These are phyloP conservation scores for Acacia acuminata DNA, from an alignment of 306 rosid species.

Conservation along the genomic window DNA sequence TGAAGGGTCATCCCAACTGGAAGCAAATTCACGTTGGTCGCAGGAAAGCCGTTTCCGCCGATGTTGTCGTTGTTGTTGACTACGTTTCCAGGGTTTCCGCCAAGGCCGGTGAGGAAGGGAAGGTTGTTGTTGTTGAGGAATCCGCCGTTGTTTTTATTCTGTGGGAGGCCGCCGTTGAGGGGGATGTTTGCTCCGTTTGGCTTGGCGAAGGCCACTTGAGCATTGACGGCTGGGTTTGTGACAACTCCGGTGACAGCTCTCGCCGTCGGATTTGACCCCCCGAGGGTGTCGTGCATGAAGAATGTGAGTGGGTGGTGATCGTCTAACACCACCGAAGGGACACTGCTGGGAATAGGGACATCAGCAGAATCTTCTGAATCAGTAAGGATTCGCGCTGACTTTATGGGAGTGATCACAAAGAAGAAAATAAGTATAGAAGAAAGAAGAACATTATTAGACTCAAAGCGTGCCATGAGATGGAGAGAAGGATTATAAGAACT, in stretches of 20 bases:
- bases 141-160: constrained; percentile 70
- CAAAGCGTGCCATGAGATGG: constrained; percentile 35
- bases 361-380: constrained; percentile 26
- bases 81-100: constrained; percentile 48
- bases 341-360: neutral
- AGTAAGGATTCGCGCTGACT: constrained; percentile 43
- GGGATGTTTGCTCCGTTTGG: constrained; percentile 81
- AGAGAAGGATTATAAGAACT: neutral
- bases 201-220: constrained; percentile 85
- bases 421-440: constrained; percentile 33
- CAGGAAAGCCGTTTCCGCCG: constrained; percentile 45
- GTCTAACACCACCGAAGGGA: neutral
- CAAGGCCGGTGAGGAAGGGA: constrained; percentile 84
- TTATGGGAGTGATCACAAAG: constrained; percentile 18
- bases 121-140: constrained; percentile 76
- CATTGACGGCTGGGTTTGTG: constrained; percentile 70
- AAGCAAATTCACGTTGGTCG: constrained; percentile 48
- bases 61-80: constrained; percentile 59
- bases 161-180: constrained; percentile 57
- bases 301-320: constrained; percentile 48
- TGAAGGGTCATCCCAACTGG: constrained; percentile 63
- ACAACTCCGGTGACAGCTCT: constrained; percentile 73
- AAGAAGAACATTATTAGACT: neutral
- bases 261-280: constrained; percentile 78
- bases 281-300: constrained; percentile 80